Evolutionary conservation across 352 stramenopile genomes (phyloP).

Genomic region (Pythium myriotylum): DNA sequence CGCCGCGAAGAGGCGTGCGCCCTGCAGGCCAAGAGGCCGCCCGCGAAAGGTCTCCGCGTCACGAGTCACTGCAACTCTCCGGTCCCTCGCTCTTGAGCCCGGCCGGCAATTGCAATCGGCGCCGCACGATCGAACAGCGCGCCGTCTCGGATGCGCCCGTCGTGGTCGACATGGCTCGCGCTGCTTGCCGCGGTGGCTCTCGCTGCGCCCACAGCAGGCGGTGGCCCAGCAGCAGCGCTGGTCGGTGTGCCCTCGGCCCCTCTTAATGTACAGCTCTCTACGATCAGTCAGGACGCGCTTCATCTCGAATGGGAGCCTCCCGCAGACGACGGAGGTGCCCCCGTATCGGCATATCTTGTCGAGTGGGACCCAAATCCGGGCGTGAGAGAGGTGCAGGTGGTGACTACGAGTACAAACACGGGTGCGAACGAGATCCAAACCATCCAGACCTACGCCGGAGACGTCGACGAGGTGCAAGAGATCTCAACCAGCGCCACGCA

Average conservation of each 20-base stretch:
- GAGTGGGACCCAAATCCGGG: constrained; percentile 93
- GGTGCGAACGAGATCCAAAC: constrained; percentile 94
- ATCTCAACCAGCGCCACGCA: constrained; percentile 75
- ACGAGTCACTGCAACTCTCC: neutral
- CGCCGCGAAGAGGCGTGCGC: neutral
- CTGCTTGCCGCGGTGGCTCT: neutral
- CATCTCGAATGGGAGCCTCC: constrained; percentile 77
- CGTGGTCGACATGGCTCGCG: neutral
- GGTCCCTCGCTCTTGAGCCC: no score
- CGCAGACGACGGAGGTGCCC: constrained; percentile 65
- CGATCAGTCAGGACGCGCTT: constrained; percentile 75
- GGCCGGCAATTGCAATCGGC: no score
- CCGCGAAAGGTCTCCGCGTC: neutral
- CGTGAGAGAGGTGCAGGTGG: constrained; percentile 87
- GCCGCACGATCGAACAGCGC: neutral
- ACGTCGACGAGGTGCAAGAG: constrained; percentile 91
- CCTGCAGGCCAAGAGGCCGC: neutral
- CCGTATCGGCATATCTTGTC: constrained; percentile 80
- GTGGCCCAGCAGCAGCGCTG: neutral
- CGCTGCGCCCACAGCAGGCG: neutral
- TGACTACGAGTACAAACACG: constrained; percentile 78
- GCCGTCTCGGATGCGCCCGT: neutral
- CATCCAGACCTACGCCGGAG: constrained; percentile 81
- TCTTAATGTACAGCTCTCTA: constrained; percentile 63
- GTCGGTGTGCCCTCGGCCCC: constrained; percentile 44